Evolutionary conservation across 1,284 basidiomycete species (phyloP), one percentile per base, ranked within the genome.

Genomic region (Tranzscheliella williamsii): DNA sequence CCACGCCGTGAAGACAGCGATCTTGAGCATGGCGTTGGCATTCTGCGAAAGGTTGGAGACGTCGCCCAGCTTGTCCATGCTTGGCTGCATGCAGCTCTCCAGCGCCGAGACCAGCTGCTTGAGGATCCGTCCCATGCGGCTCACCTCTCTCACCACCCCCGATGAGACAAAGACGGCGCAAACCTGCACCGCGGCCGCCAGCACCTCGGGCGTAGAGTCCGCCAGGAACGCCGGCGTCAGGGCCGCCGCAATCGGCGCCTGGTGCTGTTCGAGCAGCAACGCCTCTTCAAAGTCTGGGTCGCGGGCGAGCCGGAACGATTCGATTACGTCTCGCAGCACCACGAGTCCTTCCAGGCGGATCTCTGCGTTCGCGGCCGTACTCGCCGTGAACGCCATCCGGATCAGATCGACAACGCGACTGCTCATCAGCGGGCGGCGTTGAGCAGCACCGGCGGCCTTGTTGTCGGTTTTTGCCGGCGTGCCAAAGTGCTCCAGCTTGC

Each of bases 301-400:
- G 1, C 89, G 89, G 3, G 90, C 85, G 20, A 82, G 80, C 4
- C 90, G 85, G 78, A 97, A 98, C 42, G 86, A 85, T 89, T 94
- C 85, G 55, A 98, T 91, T 27, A 98, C 90, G 74, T 97, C 94
- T 24, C 86, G 83, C 24, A 99, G 80, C 3, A 98, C 89, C 7
- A 89, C 83, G 20, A 98, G 80, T 2, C 95, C 95, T 74, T 92
- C 89, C n/a, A 96, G 80, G 23, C 95, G 85, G 57, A 98, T 95
- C 73, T 95, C 91, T 23, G 90, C 91, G 35, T 96, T 92, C 75
- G 92, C 88, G 2, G 95, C 91, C 0, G 94, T 91, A 24, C 91
- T 93, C 0, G 95, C 94, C 6, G 90, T 94, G 78, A 98, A 98
- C 0, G 95, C 94, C 87, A 97, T 95, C 79, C 85, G 90, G 79